These are phyloP conservation scores for Iris pallida DNA, from an alignment of 116 monocot species.

Conservation along the genomic window DNA sequence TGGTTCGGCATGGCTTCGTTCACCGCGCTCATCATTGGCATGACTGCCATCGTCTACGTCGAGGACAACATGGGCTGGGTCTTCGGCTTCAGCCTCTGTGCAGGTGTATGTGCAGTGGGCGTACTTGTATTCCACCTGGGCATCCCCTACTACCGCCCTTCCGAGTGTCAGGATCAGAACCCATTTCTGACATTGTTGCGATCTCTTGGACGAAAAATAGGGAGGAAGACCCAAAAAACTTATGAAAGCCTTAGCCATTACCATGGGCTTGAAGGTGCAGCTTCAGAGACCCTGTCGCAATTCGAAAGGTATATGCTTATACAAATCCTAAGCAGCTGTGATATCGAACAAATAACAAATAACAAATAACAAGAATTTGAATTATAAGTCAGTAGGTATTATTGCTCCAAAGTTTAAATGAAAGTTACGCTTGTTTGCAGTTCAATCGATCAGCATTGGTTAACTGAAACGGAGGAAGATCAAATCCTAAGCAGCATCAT, in stretches of 20 bases:
- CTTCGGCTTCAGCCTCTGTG: constrained; percentile 23
- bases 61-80: constrained; percentile 33
- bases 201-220: background rate
- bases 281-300: too few species aligned
- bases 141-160: constrained; percentile 6
- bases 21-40: constrained; percentile 13
- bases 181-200: constrained; percentile 16
- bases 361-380: too few species aligned
- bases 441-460: too few species aligned
- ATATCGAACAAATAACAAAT: too few species aligned
- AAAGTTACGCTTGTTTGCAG: too few species aligned
- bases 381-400: too few species aligned
- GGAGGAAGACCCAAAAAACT: background rate
- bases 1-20: constrained; percentile 32
- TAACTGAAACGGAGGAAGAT: too few species aligned
- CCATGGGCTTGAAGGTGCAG: too few species aligned
- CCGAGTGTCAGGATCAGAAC: constrained; percentile 17
- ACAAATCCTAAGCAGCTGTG: too few species aligned
- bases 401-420: too few species aligned
- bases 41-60: constrained; percentile 32
- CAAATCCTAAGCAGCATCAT: constrained; percentile 1
- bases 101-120: constrained; percentile 3
- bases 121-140: constrained; percentile 19
- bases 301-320: too few species aligned
- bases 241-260: too few species aligned